Percentiles rank a stretch among this genome's conserved stretches.
Conservation (phyloP, 371 early-diverging fungal genomes). For the Haplosporangium sp. region DNA sequence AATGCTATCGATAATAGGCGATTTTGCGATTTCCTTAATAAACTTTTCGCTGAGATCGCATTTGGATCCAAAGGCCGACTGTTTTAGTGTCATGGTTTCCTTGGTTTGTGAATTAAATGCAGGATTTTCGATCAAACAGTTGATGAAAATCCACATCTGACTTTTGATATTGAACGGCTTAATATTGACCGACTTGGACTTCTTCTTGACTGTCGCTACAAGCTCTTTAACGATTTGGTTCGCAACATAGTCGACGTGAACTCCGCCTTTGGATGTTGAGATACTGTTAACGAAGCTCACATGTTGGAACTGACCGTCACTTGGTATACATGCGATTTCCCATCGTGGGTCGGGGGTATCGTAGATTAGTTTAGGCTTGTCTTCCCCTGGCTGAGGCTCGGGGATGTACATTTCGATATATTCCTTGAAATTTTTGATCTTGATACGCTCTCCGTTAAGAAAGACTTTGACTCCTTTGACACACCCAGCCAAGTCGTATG, state of each 20-base stretch:
- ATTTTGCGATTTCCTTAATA: constrained; percentile 81
- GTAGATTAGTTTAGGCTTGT: constrained; percentile 71
- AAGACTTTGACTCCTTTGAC: constrained; percentile 91
- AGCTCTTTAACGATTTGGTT: constrained; percentile 92
- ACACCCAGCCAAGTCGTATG: constrained; percentile 98
- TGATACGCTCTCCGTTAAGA: constrained; percentile 90
- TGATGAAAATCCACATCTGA: constrained; percentile 97
- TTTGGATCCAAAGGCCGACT: constrained; percentile 90
- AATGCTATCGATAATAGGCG: constrained; percentile 91
- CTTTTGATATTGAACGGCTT: constrained; percentile 93
- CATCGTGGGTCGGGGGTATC: constrained; percentile 87
- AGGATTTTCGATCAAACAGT: constrained; percentile 98
- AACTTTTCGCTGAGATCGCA: constrained; percentile 88
- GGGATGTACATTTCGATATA: constrained; percentile 91
- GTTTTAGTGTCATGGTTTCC: constrained; percentile 95
- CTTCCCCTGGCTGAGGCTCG: constrained; percentile 55
- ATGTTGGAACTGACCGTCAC: constrained; percentile 98
- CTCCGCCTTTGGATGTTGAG: constrained; percentile 98
- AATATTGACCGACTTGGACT: constrained; percentile 84
- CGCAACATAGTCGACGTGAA: constrained; percentile 92
- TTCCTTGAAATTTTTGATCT: constrained; percentile 91
- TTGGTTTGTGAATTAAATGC: constrained; percentile 99
- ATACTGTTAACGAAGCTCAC: constrained; percentile 99
- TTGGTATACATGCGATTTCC: constrained; percentile 95
- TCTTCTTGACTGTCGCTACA: constrained; percentile 83